Evolutionary conservation across 148 eudicot genomes (phyloP), one percentile per base, ranked within the genome.

Genomic region (Selenicereus undatus): DNA sequence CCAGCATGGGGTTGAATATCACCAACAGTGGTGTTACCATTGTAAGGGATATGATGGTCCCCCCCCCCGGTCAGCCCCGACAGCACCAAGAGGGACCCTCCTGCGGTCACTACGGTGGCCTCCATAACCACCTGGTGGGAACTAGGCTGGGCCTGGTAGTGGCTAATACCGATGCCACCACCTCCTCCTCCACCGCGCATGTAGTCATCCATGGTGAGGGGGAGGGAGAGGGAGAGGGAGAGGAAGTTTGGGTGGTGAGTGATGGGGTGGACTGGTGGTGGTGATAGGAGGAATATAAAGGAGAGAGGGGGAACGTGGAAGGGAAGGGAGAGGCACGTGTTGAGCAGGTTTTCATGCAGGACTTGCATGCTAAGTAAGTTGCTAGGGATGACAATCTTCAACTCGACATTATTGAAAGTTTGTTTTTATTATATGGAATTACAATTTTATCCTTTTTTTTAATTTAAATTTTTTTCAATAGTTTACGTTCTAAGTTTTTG

Each of bases 1-100:
- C 92, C 16, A 89, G 72, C 22, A 89, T 92, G 43, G 94, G 94
- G 81, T 91, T 91, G 85, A 88, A 91, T 11, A 91, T 85, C 29
- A 91, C 91, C 68, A 89, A 62, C 56, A 91, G 48, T 9, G 93
- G 92, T 0, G 92, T 91, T 13, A 88, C 94, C 5, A 91, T 5
- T 0, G 86, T 83, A 3, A 89, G 83, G 24, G 84, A 87, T 0
- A 91, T 85, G 21, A 91, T 91, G 0, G 91, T 89, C n/a, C 82
- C 94, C 0, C 89, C 86, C 1, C 2, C 89, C 65, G 5, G 85
- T 88, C 8, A 89, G 74, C 0, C 88, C 94, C 0, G 92, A 88
- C 3, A 91, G 85, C 0, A 86, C 60, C 35, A 88, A 48, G 42
- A 91, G 90, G 4, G 91, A 87, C 1, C 93, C 91, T 13, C 91